Conservation (phyloP, 495 filamentous ascomycete species). For the Pseudomonodictys pantanalensis region DNA sequence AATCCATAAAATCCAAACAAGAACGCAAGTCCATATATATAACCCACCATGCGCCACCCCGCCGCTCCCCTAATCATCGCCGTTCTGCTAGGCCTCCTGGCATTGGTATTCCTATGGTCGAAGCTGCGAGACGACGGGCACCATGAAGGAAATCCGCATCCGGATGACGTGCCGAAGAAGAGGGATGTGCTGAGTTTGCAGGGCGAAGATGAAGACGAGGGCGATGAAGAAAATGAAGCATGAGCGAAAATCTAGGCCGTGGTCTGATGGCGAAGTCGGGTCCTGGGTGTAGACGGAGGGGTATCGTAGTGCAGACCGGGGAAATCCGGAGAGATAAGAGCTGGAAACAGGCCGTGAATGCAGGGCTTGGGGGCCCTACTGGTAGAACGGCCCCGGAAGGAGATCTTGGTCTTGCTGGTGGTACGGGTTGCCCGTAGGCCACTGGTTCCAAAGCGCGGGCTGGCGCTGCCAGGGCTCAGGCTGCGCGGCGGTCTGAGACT, state of each 20-base stretch:
- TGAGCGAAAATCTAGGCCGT: not conserved
- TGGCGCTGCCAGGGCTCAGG: too few relatives aligned
- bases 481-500: too few relatives aligned
- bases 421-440: too few relatives aligned
- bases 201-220: conserved; percentile 2
- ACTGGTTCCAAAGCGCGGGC: too few relatives aligned
- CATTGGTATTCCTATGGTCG: not conserved
- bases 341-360: too few relatives aligned
- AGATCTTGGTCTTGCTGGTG: too few relatives aligned
- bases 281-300: not conserved
- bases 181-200: not conserved
- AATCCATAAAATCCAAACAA: not conserved
- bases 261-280: not conserved
- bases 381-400: too few relatives aligned
- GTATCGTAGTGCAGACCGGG: not conserved
- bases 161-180: conserved; percentile 25
- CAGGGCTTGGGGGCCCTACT: too few relatives aligned
- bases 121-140: conserved; percentile 7
- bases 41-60: conserved; percentile 20
- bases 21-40: not conserved
- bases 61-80: conserved; percentile 18
- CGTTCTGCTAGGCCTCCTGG: conserved; percentile 17
- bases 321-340: too few relatives aligned
- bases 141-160: conserved; percentile 31
- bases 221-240: not conserved